phyloP scores from a whole-genome alignment of 192 early-diverging fungal species.

The Phlyctochytrium planicorne region DNA sequence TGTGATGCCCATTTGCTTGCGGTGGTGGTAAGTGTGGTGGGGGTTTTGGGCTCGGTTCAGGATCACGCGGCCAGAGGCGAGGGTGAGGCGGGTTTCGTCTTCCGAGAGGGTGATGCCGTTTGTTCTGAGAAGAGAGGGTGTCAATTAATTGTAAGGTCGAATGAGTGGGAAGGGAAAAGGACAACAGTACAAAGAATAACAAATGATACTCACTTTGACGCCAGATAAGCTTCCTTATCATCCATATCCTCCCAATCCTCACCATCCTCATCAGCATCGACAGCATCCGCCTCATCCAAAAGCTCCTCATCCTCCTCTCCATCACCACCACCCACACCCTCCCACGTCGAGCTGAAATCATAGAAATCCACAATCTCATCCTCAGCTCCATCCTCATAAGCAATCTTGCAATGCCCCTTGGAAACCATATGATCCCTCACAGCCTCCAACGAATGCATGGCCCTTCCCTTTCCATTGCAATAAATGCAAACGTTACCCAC shows the following conservation, averaged over 20 bases:
- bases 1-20: slow-evolving; percentile 15
- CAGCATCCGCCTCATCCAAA: slow-evolving; percentile 38
- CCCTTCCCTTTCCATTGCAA: slow-evolving; percentile 89
- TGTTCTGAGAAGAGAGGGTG: neutral
- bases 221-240: slow-evolving; percentile 3
- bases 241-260: slow-evolving; percentile 37
- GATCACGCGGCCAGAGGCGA: slow-evolving; percentile 69
- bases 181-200: too few relatives aligned
- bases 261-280: slow-evolving; percentile 34
- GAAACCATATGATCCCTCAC: slow-evolving; percentile 92
- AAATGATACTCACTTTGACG: slow-evolving; percentile 14
- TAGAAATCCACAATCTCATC: slow-evolving; percentile 94
- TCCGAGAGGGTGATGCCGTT: slow-evolving; percentile 53
- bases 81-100: slow-evolving; percentile 81
- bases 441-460: slow-evolving; percentile 80
- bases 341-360: slow-evolving; percentile 88
- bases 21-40: neutral
- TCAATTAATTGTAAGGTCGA: neutral
- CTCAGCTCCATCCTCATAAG: slow-evolving; percentile 92
- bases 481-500: slow-evolving; percentile 94
- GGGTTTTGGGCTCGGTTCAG: slow-evolving; percentile 13
- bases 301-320: slow-evolving; percentile 45
- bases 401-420: slow-evolving; percentile 96
- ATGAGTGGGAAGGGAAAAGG: too few relatives aligned
- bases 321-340: slow-evolving; percentile 56